phyloP scores from a whole-genome alignment of 495 filamentous ascomycete genomes.

The Aspergillus kassunensis region DNA sequence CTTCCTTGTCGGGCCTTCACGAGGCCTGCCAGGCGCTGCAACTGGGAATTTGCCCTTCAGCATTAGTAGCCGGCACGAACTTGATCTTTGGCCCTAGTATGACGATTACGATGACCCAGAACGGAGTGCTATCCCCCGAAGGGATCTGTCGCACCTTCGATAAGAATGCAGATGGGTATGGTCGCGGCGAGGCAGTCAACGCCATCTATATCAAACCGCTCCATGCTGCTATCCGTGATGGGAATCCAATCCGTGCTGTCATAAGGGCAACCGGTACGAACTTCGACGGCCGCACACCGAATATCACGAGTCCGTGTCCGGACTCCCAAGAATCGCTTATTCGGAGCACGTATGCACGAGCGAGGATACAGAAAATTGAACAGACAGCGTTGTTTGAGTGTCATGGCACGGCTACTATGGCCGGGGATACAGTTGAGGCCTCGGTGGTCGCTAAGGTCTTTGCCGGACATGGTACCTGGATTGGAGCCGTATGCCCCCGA shows the following conservation, averaged over 20 bases:
- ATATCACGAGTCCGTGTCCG: constrained; percentile 2
- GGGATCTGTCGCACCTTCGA: constrained; percentile 26
- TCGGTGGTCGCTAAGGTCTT: constrained; percentile 22
- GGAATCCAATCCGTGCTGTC: constrained; percentile 30
- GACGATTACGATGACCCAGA: constrained; percentile 3
- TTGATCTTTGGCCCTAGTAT: constrained; percentile 25
- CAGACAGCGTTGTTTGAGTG: constrained; percentile 30
- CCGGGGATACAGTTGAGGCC: neutral
- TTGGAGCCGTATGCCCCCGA: constrained; percentile 16
- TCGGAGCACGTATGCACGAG: constrained; percentile 26
- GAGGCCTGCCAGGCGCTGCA: constrained; percentile 35
- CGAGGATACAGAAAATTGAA: constrained; percentile 19
- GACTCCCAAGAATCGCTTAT: constrained; percentile 18
- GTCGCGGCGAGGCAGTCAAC: constrained; percentile 32
- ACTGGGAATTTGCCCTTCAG: constrained; percentile 25
- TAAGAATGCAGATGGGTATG: constrained; percentile 35
- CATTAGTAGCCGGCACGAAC: constrained; percentile 32
- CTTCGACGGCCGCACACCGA: constrained; percentile 24
- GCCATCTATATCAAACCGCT: constrained; percentile 32
- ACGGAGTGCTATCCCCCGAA: constrained; percentile 2
- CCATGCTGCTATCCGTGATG: constrained; percentile 27
- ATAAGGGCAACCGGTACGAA: neutral
- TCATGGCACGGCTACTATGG: constrained; percentile 40
- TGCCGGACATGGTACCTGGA: constrained; percentile 11
- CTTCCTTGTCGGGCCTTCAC: constrained; percentile 29